These are phyloP conservation scores for Posidonia australis DNA, from an alignment of 106 monocot species.

Conservation along the genomic window DNA sequence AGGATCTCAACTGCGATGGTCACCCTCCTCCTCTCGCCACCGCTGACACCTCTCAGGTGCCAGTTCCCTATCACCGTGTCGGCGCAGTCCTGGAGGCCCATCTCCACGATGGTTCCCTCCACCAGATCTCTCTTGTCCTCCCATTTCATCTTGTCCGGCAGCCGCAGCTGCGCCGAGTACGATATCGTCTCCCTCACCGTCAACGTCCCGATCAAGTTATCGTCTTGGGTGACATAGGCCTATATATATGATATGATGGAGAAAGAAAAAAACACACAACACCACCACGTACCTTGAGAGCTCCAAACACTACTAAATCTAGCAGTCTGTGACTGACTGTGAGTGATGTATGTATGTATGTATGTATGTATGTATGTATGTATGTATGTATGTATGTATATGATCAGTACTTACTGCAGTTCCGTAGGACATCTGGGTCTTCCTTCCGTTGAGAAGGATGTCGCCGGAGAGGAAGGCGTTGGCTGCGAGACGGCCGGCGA, in stretches of 20 bases:
- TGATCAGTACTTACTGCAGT: conserved; percentile 9
- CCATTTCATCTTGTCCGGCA: conserved; percentile 23
- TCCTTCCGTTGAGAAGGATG: conserved; percentile 21
- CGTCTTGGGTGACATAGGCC: conserved; percentile 24
- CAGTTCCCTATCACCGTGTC: conserved; percentile 25
- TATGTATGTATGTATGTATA: not conserved
- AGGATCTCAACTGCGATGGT: conserved; percentile 95
- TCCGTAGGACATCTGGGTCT: conserved; percentile 21
- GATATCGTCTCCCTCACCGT: conserved; percentile 23
- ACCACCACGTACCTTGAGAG: too few relatives aligned
- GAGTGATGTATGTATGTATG: not conserved
- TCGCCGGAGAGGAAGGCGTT: conserved; percentile 22
- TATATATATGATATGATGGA: too few relatives aligned
- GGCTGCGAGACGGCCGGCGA: conserved; percentile 19
- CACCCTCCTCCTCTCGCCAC: conserved; percentile 89
- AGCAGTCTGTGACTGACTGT: too few relatives aligned
- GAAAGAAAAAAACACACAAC: too few relatives aligned
- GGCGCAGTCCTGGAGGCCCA: conserved; percentile 28
- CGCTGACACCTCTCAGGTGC: conserved; percentile 73
- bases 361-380: not conserved
- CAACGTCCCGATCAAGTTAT: conserved; percentile 21
- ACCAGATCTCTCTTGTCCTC: conserved; percentile 17
- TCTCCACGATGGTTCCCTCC: conserved; percentile 21
- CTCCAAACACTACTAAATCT: too few relatives aligned
- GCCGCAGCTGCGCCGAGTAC: conserved; percentile 20